These are phyloP conservation scores for Xylaria multiplex DNA, from an alignment of 2,329 filamentous ascomycete genomes.

Conservation along the genomic window DNA sequence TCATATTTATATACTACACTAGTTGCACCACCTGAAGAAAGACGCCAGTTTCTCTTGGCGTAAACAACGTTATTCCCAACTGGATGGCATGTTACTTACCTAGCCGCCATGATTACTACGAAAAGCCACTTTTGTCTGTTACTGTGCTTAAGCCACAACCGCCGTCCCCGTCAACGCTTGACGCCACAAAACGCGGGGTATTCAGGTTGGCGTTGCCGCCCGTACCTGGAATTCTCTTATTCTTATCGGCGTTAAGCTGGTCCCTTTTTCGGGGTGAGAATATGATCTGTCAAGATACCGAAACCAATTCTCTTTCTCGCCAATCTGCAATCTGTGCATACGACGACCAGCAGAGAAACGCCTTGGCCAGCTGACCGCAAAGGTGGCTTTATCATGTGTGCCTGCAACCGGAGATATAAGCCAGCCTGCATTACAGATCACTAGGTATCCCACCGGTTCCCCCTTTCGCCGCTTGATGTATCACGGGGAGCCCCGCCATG, in stretches of 20 bases:
- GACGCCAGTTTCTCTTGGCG: background rate
- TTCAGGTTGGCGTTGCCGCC: background rate
- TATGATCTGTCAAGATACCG: background rate
- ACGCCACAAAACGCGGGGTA: slow-evolving; percentile 14
- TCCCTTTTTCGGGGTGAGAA: background rate
- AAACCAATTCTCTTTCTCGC: background rate
- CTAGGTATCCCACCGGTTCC: slow-evolving; percentile 23
- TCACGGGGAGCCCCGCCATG: slow-evolving; percentile 21
- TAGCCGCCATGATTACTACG: background rate
- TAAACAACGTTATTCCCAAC: background rate
- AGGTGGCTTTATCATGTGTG: background rate
- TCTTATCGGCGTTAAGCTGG: background rate
- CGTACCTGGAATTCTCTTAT: background rate
- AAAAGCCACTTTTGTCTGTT: background rate
- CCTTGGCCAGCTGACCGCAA: background rate
- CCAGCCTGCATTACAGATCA: background rate
- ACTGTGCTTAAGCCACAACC: background rate
- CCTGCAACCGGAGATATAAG: background rate
- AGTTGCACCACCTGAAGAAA: background rate
- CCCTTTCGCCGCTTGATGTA: slow-evolving; percentile 6
- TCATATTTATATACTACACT: background rate
- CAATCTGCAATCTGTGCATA: background rate
- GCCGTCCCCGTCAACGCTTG: background rate
- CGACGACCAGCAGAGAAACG: background rate
- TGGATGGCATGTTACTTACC: background rate